Evolutionary conservation across 352 stramenopile genomes (phyloP).

Genomic region (Phytophthora pini): DNA sequence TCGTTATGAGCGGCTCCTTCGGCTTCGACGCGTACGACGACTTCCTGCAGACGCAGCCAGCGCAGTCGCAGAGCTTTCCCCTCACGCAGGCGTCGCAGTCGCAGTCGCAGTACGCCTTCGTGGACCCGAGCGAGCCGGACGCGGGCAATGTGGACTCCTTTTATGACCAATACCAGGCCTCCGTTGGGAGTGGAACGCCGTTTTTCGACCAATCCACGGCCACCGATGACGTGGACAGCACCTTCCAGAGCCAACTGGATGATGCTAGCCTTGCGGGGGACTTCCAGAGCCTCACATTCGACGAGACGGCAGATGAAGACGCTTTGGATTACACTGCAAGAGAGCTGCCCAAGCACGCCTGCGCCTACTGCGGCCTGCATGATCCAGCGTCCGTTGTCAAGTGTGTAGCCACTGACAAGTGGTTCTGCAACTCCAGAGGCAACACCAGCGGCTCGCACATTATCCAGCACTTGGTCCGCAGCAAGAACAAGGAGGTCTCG

Average conservation of each 20-base stretch:
- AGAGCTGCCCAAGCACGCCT: constrained; percentile 92
- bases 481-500: constrained; percentile 91
- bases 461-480: constrained; percentile 98
- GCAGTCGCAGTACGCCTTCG: constrained; percentile 69
- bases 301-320: constrained; percentile 77
- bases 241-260: constrained; percentile 55
- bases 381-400: constrained; percentile 96
- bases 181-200: constrained; percentile 13
- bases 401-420: constrained; percentile 96
- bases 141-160: constrained; percentile 45
- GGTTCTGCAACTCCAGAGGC: constrained; percentile 98
- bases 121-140: constrained; percentile 59
- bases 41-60: constrained; percentile 64
- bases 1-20: constrained; percentile 49
- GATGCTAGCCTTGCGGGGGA: constrained; percentile 48
- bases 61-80: constrained; percentile 55
- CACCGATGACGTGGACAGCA: constrained; percentile 21
- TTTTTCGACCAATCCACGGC: constrained; percentile 41
- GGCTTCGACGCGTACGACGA: constrained; percentile 59
- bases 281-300: constrained; percentile 73
- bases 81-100: constrained; percentile 45
- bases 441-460: constrained; percentile 96
- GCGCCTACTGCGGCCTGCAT: constrained; percentile 98
- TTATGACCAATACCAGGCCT: constrained; percentile 69
- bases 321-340: constrained; percentile 68